Evolutionary conservation across 352 stramenopile genomes (phyloP).

Genomic region (Globisporangium carolinianum): DNA sequence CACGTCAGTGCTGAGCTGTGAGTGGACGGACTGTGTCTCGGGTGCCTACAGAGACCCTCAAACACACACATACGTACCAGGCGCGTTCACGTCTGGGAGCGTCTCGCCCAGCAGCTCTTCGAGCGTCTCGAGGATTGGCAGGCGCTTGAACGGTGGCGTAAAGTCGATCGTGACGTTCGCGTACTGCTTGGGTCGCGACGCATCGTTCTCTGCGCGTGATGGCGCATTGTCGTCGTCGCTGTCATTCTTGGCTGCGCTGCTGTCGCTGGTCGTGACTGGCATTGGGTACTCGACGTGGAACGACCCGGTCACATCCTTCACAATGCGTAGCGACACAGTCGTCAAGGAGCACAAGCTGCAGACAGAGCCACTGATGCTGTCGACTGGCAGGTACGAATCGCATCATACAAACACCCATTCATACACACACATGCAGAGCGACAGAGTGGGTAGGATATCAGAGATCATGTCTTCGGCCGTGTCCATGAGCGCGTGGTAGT

Average conservation of each 20-base stretch:
- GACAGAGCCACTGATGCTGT: background rate
- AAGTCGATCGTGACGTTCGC: conserved; percentile 94
- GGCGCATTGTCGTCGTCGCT: conserved; percentile 8
- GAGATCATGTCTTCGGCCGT: conserved; percentile 97
- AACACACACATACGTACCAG: conserved; percentile 21
- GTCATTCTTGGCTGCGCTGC: conserved; percentile 1
- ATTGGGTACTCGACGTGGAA: conserved; percentile 95
- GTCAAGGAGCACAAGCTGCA: conserved; percentile 2
- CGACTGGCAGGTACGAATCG: background rate
- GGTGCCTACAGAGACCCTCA: background rate
- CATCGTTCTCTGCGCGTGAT: background rate
- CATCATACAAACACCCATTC: background rate
- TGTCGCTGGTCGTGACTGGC: conserved; percentile 29
- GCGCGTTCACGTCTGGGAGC: conserved; percentile 61
- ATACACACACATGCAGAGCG: background rate
- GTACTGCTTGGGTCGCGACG: conserved; percentile 7
- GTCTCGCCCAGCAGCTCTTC: conserved; percentile 84
- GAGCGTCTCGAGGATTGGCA: conserved; percentile 95
- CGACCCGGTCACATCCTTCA: conserved; percentile 95
- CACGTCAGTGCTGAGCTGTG: too few species aligned
- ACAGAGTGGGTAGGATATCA: conserved; percentile 25
- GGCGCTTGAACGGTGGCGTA: conserved; percentile 95
- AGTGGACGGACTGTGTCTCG: background rate
- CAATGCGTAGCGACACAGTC: conserved; percentile 59
- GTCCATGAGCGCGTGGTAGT: conserved; percentile 98